Evolutionary conservation across 495 filamentous ascomycete species (phyloP), one percentile per base, ranked within the genome.

Genomic region (Penicillium tannophilum): DNA sequence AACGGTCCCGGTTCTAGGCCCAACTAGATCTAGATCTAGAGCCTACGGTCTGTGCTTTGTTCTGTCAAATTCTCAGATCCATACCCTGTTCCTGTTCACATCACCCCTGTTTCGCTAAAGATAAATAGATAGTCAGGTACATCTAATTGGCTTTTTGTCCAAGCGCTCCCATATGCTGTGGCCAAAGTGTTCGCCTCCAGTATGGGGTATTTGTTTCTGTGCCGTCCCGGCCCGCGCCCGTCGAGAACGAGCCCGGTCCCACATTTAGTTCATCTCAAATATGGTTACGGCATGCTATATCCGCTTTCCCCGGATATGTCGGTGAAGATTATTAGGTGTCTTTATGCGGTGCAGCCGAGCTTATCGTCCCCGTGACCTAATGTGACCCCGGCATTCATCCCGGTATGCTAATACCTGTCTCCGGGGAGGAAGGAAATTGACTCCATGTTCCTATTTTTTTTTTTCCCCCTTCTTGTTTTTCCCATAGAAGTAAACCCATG

Each of bases 21-120:
- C 31, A 14, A 51, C 30, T 24, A 33, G 50, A 36, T 52, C 50
- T 7, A 36, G 48, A 51, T 51, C 48, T 17, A 31, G 48, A 31
- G 28, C 20, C 20, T 6, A 45, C 28, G 33, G 33, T 36, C 33
- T 36, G 33, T 36, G 33, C 33, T 47, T 16, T 24, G 28, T 47
- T 14, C 7, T 14, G 45, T 23, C 45, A 26, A 47, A 41, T 16
- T 41, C 39, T 41, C 23, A 8, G 44, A 6, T 26, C 11, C 11
- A 47, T 14, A 16, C 23, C 23, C 20, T 47, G 24, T 14, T 26
- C 5, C 23, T 24, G 20, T 47, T 47, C 14, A 10, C 24, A 16
- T 42, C 20, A 23, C 20, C 24, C 28, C 28, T n/a, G 17, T 33
- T 51, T 17, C 17, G 46, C 23, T 28, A 26, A n/a, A 12, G 10